phyloP scores from a whole-genome alignment of 2,329 filamentous ascomycete species.

The Aspergillaceae sp. region DNA sequence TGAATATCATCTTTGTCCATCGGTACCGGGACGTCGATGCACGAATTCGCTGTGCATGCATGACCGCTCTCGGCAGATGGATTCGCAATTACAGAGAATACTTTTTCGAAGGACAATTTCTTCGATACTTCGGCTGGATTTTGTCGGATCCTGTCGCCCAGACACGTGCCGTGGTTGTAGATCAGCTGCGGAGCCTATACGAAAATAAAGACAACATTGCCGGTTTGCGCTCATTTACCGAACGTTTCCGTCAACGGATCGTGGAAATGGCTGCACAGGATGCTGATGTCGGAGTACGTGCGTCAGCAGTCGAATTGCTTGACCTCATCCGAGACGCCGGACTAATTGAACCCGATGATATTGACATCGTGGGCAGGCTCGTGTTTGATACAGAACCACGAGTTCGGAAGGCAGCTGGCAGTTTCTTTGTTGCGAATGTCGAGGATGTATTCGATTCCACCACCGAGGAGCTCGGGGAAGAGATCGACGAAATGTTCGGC shows the following conservation, averaged over 20 bases:
- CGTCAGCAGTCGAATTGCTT: constrained; percentile 70
- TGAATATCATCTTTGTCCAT: constrained; percentile 89
- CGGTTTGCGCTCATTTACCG: constrained; percentile 79
- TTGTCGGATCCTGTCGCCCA: constrained; percentile 69
- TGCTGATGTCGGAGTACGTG: constrained; percentile 69
- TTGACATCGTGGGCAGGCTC: constrained; percentile 77
- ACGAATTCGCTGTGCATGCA: constrained; percentile 79
- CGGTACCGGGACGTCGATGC: constrained; percentile 91
- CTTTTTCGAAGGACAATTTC: constrained; percentile 83
- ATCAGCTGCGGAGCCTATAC: constrained; percentile 72
- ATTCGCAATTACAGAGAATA: constrained; percentile 74
- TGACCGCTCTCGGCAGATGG: constrained; percentile 80
- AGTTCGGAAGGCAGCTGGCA: constrained; percentile 79
- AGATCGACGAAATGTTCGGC: constrained; percentile 65
- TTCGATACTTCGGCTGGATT: constrained; percentile 93
- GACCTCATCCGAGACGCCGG: constrained; percentile 75
- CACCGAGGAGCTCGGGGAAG: constrained; percentile 74
- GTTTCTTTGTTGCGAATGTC: constrained; percentile 84
- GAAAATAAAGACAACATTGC: constrained; percentile 68
- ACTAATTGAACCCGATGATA: constrained; percentile 81
- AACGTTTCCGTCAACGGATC: constrained; percentile 75
- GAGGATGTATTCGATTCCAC: constrained; percentile 70
- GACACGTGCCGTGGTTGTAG: constrained; percentile 77
- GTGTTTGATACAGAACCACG: constrained; percentile 80
- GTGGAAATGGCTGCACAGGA: constrained; percentile 90